phyloP scores from a whole-genome alignment of 148 eudicot species.

The Chenopodium album region DNA sequence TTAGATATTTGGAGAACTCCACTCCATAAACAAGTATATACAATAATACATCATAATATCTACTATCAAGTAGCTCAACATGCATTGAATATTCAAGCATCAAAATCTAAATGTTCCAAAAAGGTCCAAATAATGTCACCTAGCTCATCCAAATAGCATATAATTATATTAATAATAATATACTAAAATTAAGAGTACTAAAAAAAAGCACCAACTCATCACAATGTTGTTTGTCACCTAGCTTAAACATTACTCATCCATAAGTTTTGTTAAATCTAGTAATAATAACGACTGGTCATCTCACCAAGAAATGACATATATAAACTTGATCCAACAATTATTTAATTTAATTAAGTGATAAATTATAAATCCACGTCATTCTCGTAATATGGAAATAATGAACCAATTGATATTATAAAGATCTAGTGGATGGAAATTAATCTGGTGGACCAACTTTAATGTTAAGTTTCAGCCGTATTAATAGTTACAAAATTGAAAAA shows the following conservation, averaged over 20 bases:
- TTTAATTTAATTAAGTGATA: background rate
- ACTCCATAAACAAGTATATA: too few relatives aligned
- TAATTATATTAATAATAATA: background rate
- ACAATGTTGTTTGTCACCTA: background rate
- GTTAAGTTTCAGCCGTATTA: slow-evolving; percentile 9
- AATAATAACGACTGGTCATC: slow-evolving; percentile 3
- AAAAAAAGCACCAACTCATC: slow-evolving; percentile 3
- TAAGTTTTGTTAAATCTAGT: background rate
- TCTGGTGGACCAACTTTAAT: slow-evolving; percentile 7
- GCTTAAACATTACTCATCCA: slow-evolving; percentile 5
- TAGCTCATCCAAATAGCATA: background rate
- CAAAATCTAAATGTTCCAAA: background rate
- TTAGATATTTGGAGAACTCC: too few relatives aligned
- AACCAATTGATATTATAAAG: background rate
- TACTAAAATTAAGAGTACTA: background rate
- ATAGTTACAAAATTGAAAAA: background rate
- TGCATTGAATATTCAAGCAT: slow-evolving; percentile 9
- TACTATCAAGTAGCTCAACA: background rate
- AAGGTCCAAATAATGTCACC: slow-evolving; percentile 1
- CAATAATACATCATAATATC: too few relatives aligned
- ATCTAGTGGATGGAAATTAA: slow-evolving; percentile 13
- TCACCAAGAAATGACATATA: background rate
- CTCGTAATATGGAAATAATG: slow-evolving; percentile 9
- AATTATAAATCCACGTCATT: background rate
- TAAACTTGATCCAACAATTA: background rate